Conservation (phyloP, 2,329 filamentous ascomycete species). For the Colletotrichum sp. region DNA sequence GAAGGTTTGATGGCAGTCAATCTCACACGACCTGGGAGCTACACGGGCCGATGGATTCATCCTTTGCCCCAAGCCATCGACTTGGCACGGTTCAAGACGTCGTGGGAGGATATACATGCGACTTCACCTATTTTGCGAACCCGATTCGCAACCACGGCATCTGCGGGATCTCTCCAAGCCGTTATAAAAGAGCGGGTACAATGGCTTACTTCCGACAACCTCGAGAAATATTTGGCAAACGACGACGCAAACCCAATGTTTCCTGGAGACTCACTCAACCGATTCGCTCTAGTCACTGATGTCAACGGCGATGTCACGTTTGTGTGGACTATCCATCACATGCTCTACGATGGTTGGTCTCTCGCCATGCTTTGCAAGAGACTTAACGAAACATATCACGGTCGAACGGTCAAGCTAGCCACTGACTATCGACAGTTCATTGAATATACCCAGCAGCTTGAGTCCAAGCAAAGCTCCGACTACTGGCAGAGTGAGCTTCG, state of each 20-base stretch:
- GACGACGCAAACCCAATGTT: constrained; percentile 21
- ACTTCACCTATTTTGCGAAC: constrained; percentile 24
- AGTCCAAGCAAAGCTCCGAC: neutral
- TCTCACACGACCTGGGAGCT: constrained; percentile 25
- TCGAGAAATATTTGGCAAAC: neutral
- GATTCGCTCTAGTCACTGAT: constrained; percentile 22
- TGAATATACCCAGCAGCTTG: neutral
- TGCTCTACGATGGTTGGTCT: constrained; percentile 13
- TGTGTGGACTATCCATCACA: constrained; percentile 24
- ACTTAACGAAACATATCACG: neutral
- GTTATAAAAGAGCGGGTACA: neutral
- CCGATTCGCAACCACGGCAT: constrained; percentile 18
- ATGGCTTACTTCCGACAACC: neutral
- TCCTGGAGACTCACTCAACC: constrained; percentile 23
- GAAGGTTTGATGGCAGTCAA: constrained; percentile 27
- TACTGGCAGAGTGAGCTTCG: neutral
- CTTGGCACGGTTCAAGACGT: constrained; percentile 13
- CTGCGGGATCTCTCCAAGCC: constrained; percentile 56
- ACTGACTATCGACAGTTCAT: constrained; percentile 7
- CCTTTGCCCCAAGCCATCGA: constrained; percentile 11
- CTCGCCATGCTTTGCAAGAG: neutral
- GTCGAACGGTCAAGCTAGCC: neutral
- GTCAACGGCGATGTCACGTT: neutral
- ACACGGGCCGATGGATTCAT: constrained; percentile 21
- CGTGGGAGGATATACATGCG: constrained; percentile 23